phyloP scores from a whole-genome alignment of 176 grass and related monocot species.

The Tillandsia leiboldiana region DNA sequence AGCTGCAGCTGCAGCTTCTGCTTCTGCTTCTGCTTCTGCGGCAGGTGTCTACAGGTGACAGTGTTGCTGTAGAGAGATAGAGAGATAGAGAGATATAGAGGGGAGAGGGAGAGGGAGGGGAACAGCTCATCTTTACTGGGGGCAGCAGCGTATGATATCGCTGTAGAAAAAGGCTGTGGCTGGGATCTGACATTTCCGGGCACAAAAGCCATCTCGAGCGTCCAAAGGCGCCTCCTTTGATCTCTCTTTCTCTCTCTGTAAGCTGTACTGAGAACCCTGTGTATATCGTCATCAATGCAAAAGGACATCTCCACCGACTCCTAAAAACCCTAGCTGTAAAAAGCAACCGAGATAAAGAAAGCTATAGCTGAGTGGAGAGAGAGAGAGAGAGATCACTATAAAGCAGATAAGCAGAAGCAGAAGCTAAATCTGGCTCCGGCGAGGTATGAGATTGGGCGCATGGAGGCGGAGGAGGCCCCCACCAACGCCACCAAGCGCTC shows the following conservation, averaged over 20 bases:
- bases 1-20: no score
- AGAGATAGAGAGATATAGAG: no score
- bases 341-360: not conserved
- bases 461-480: not conserved
- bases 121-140: no score
- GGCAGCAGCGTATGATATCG: no score
- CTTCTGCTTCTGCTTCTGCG: no score
- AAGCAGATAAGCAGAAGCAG: not conserved
- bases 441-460: not conserved
- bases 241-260: not conserved
- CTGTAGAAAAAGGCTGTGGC: not conserved
- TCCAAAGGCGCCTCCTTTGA: not conserved
- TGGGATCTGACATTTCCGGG: constrained; percentile 1
- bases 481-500: not conserved
- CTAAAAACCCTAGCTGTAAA: not conserved
- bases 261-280: not conserved
- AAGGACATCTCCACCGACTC: not conserved
- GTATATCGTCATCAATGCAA: constrained; percentile 4
- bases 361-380: not conserved
- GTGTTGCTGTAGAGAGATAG: no score
- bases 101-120: no score
- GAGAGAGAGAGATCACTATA: not conserved
- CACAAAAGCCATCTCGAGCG: not conserved
- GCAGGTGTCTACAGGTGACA: no score
- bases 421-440: not conserved